Evolutionary conservation across 306 rosid genomes (phyloP), one percentile per base, ranked within the genome.

Genomic region (Nissolia schottii): DNA sequence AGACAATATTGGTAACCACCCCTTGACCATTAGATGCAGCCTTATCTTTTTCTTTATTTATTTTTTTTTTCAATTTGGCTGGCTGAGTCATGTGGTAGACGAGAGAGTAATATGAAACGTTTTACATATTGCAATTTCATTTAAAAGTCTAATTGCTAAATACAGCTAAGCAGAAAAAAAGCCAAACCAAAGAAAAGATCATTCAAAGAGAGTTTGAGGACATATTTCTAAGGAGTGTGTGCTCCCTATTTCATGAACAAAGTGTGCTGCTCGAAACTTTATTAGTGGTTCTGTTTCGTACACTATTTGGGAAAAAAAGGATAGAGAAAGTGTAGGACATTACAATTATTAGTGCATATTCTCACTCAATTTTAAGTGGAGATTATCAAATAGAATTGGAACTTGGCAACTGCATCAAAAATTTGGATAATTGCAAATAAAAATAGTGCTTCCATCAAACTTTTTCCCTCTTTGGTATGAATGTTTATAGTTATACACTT

Each of bases 191-290:
- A 68, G 43, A 37, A 67, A 49, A 67, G 3, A 74, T 72, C 25
- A 50, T 63, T n/a, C 64, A 19, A 67, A 67, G 70, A 67, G 49
- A 32, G 70, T 10, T n/a, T 2, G 29, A 46, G 41, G 31, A 20
- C 51, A 19, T 16, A 40, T n/a, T 38, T 18, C 22, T 27, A n/a
- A n/a, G 66, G 46, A 37, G 3, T 19, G 13, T 77, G 66, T 51
- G n/a, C 35, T 70, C 82, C 61, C 73, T 45, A 40, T 66, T 69
- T 37, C 45, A 77, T 7, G 48, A 76, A 60, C 79, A 72, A 58
- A 29, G 38, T 51, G 54, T 23, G 32, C 14, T 55, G 31, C 57
- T 38, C 28, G 19, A 28, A 37, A 48, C 49, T 73, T 71, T 43
- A 48, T 58, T 38, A 29, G 53, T 24, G 61, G 40, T 77, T 74